Conservation (phyloP, 1,284 basidiomycete genomes). For the Ganoderma boninense region DNA sequence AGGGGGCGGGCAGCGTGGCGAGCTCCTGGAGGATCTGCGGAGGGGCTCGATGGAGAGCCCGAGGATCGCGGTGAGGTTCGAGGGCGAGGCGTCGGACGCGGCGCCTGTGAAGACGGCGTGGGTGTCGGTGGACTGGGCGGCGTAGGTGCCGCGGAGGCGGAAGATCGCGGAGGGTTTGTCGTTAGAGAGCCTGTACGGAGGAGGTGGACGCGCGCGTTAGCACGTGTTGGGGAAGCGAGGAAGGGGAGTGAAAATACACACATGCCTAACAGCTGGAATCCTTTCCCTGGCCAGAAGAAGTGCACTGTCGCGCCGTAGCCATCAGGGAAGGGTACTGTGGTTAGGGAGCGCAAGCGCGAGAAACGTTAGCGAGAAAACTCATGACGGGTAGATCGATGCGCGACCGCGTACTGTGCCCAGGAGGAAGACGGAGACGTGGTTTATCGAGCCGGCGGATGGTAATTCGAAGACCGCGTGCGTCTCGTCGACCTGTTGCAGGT, state of each 20-base stretch:
- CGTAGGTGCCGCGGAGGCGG: slow-evolving; percentile 77
- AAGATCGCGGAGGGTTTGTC: slow-evolving; percentile 94
- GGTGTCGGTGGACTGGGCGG: slow-evolving; percentile 54
- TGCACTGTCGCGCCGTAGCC: slow-evolving; percentile 92
- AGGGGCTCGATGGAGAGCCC: slow-evolving; percentile 79
- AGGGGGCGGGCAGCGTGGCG: slow-evolving; percentile 50
- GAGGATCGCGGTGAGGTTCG: slow-evolving; percentile 71
- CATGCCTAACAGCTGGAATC: slow-evolving; percentile 91
- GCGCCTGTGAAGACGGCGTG: slow-evolving; percentile 62
- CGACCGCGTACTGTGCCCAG: slow-evolving; percentile 74
- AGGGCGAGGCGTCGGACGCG: slow-evolving; percentile 40
- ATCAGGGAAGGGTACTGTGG: slow-evolving; percentile 82
- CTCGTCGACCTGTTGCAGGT: slow-evolving; percentile 81
- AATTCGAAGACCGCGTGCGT: slow-evolving; percentile 89
- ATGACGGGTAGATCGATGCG: neutral
- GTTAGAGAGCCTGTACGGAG: slow-evolving; percentile 82
- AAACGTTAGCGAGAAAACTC: neutral
- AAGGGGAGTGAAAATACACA: slow-evolving; percentile 49
- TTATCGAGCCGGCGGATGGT: slow-evolving; percentile 79
- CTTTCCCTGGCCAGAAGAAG: slow-evolving; percentile 89
- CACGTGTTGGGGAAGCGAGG: no score
- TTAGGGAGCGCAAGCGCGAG: neutral
- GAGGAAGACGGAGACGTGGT: slow-evolving; percentile 91
- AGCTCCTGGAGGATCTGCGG: slow-evolving; percentile 64
- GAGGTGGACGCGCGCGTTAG: no score